Percentiles rank a stretch among this genome's conserved stretches.
These are phyloP conservation scores for Aureobasidium pullulans DNA, from an alignment of 2,329 filamentous ascomycete genomes.

Conservation along the genomic window DNA sequence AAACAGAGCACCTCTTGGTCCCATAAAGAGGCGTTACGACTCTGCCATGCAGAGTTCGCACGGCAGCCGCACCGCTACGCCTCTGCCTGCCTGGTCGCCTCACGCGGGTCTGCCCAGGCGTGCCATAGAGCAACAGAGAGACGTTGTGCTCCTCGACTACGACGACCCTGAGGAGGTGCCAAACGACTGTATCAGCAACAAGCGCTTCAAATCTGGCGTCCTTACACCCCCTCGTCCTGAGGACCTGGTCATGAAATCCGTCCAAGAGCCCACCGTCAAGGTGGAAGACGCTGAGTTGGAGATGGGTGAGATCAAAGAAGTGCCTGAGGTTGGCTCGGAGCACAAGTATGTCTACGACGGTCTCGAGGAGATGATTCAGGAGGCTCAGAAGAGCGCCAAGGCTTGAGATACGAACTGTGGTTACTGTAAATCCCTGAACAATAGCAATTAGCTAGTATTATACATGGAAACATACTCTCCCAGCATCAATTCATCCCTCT, in stretches of 20 bases:
- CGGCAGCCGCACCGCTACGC: background rate
- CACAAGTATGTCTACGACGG: background rate
- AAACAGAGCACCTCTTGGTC: background rate
- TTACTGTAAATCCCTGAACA: no score
- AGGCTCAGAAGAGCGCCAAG: slow-evolving; percentile 2
- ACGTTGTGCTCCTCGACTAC: background rate
- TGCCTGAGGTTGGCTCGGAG: background rate
- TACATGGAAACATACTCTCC: background rate
- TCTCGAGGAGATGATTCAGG: slow-evolving; percentile 4
- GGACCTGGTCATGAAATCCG: background rate
- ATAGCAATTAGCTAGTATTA: background rate
- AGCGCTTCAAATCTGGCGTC: slow-evolving; percentile 1
- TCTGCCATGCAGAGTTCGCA: background rate
- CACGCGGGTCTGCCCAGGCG: background rate
- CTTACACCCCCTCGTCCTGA: slow-evolving; percentile 2
- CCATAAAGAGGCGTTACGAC: background rate
- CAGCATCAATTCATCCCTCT: background rate
- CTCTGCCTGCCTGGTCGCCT: background rate
- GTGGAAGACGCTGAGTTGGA: background rate
- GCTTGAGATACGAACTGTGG: background rate
- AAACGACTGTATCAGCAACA: background rate
- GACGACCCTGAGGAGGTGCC: background rate
- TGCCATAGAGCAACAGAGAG: background rate
- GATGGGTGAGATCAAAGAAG: background rate
- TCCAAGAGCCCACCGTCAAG: background rate